These are phyloP conservation scores for Urostyla sp. DNA, from an alignment of 73 alveolate genomes.

Conservation along the genomic window DNA sequence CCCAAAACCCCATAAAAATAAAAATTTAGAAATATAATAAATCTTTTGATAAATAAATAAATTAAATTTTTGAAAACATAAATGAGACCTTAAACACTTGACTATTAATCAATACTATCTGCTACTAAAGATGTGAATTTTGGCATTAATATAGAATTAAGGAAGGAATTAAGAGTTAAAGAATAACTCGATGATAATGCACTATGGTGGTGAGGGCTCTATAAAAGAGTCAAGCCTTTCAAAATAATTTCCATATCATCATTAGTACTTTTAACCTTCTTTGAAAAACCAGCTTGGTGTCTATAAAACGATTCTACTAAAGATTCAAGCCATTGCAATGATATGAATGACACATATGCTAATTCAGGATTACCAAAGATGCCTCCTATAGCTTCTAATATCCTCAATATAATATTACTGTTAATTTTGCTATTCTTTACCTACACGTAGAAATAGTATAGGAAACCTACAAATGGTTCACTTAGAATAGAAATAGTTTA, in stretches of 20 bases:
- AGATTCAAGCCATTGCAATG: constrained; percentile 13
- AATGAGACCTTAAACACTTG: no score
- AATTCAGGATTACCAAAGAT: constrained; percentile 23
- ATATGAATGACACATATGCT: constrained; percentile 6
- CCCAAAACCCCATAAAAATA: no score
- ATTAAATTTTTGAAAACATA: no score
- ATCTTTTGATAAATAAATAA: no score
- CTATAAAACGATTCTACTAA: constrained; percentile 7
- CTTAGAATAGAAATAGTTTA: neutral
- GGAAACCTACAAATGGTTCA: constrained; percentile 14
- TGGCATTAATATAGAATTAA: no score
- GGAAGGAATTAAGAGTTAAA: constrained; percentile 28
- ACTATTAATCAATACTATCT: no score
- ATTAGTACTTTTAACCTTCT: constrained; percentile 18
- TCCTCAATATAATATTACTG: constrained; percentile 30
- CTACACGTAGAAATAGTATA: neutral
- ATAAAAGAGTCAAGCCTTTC: neutral
- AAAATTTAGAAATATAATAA: no score
- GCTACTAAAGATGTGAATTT: no score
- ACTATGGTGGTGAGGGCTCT: neutral
- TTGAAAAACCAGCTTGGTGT: constrained; percentile 72
- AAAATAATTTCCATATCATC: neutral
- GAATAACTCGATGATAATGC: neutral
- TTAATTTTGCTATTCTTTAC: constrained; percentile 27
- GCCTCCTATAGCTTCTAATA: neutral